A percentile compares a stretch with the other conserved stretches of the same genome.
These are phyloP conservation scores for Gymnopilus dilepis DNA, from an alignment of 768 basidiomycete genomes.

Conservation along the genomic window DNA sequence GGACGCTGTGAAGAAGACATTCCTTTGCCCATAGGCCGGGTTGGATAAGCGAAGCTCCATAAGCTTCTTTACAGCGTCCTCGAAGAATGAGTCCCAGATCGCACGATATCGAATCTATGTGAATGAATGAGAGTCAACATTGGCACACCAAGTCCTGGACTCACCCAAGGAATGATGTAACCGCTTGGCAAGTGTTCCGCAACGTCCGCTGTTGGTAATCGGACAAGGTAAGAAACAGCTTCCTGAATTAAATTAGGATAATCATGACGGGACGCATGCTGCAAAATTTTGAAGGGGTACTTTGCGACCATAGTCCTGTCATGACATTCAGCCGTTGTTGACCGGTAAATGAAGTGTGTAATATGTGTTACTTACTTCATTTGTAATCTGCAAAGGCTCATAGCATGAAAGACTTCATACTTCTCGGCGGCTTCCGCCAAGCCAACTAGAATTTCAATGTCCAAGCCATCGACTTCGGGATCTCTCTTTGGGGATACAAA, in stretches of 20 bases:
- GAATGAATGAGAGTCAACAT: not conserved
- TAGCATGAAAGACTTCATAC: conserved; percentile 33
- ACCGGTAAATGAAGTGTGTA: not conserved
- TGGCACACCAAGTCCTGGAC: not conserved
- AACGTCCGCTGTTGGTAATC: conserved; percentile 14
- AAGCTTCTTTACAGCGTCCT: conserved; percentile 6
- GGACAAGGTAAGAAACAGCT: conserved; percentile 25
- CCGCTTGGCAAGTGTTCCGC: conserved; percentile 16
- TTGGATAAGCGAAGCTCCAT: conserved; percentile 5
- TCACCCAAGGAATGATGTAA: conserved; percentile 25
- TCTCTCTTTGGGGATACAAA: conserved; percentile 33
- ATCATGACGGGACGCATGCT: conserved; percentile 28
- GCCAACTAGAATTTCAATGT: conserved; percentile 20
- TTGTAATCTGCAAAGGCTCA: conserved; percentile 28
- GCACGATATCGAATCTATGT: conserved; percentile 18
- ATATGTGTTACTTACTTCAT: conserved; percentile 24
- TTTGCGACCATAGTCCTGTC: conserved; percentile 20
- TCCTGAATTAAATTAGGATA: conserved; percentile 26
- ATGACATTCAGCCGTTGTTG: too few relatives aligned
- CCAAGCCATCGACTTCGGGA: conserved; percentile 25
- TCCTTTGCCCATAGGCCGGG: conserved; percentile 4
- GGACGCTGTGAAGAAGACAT: conserved; percentile 14
- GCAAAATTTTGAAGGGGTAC: conserved; percentile 24
- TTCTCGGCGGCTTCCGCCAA: conserved; percentile 35
- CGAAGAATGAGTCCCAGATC: conserved; percentile 18